Evolutionary conservation across 495 filamentous ascomycete genomes (phyloP), one percentile per base, ranked within the genome.

Genomic region (Recurvomyces mirabilis): DNA sequence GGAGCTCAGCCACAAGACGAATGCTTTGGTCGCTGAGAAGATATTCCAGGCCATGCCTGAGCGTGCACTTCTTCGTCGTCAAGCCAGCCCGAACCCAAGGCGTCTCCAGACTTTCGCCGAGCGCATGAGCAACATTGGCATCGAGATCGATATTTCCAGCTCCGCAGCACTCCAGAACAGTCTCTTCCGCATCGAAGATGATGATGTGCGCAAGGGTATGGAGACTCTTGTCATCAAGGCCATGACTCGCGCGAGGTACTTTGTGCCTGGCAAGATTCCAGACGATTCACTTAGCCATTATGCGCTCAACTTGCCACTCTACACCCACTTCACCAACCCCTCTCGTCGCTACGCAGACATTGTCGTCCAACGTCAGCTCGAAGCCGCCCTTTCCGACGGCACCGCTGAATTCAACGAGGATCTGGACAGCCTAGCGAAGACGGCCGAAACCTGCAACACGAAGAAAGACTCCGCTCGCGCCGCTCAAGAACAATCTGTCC

Each of bases 381-480:
- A 96, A 51, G 70, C 82, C 35, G 77, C 86, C 38, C 72, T 98
- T 35, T 93, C 87, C 5, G 77, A 85, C 36, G 84, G 83, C 29
- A 68, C 79, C 25, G 71, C 83, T 41, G 89, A 94, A 51, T 95
- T 93, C 62, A 76, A 67, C 6, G 91, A 98, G 46, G 91, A 98
- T 54, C 60, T 85, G 35, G 91, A 98, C 54, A 79, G 74, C 34
- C 66, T 98, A 22, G 78, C 73, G 54, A 98, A 98, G 75, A 94
- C 82, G 37, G 85, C 88, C 15, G 91, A 98, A 61, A 78, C 84
- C 47, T 94, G 87, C 73, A 98, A 96, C 65, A 94, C 82, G 57
- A 98, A 96, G 78, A 98, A 98, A 62, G 91, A 98, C 57, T 96
- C 91, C 4, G 89, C 93, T 0, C 89, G 93, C 65, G 88, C 84